These are phyloP conservation scores for Acanthamoeba healyi DNA, from an alignment of 208 protist species.

Conservation along the genomic window DNA sequence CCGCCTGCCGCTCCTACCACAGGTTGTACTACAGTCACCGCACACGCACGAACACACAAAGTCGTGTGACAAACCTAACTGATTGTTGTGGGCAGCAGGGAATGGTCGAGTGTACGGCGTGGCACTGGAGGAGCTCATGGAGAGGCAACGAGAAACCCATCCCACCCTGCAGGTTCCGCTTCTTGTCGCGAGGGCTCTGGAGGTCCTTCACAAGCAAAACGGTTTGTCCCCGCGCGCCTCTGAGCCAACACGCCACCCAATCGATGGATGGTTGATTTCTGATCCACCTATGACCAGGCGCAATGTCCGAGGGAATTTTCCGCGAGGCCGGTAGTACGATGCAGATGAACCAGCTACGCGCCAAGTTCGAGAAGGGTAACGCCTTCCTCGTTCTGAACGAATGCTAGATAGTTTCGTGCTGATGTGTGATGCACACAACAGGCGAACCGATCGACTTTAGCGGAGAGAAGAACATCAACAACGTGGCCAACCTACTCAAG, in stretches of 20 bases:
- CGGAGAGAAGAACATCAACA: neutral
- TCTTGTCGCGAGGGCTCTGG: neutral
- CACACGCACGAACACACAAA: no score
- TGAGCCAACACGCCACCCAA: no score
- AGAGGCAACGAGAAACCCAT: neutral
- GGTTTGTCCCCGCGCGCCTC: no score
- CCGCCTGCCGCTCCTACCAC: no score
- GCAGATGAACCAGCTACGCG: constrained; percentile 7
- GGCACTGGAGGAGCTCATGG: neutral
- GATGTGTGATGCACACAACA: no score
- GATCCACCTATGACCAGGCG: no score
- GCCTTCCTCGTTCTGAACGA: no score
- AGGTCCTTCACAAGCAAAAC: neutral
- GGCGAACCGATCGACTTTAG: constrained; percentile 27
- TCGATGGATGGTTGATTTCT: no score
- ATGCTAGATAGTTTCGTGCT: no score
- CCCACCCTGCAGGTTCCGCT: neutral
- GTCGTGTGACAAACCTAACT: no score
- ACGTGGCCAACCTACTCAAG: neutral
- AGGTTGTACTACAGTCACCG: no score
- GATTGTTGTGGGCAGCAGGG: no score
- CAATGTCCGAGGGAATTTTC: neutral
- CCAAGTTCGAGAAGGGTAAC: neutral
- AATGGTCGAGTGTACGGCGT: neutral
- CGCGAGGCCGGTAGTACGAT: constrained; percentile 4